Base-by-base conservation (phyloP, 2,329 filamentous ascomycete species). In the Purpureocillium lavendulum region DNA sequence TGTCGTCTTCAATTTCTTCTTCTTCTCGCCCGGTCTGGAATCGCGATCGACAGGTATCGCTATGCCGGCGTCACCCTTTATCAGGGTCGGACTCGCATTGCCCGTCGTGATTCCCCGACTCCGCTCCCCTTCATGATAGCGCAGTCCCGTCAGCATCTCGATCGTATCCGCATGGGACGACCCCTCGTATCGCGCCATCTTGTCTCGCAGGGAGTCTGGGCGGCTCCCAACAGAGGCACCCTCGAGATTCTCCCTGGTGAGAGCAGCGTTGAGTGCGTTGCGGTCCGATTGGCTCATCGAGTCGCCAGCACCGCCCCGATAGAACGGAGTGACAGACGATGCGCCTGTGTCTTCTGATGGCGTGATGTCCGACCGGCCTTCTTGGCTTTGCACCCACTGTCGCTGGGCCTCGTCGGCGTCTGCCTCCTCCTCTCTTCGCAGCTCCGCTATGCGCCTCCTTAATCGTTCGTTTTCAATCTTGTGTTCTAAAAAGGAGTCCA, bases 401-500 rank as follows among this genome's bases (percentile, higher is more conserved):
- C 71, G 70, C 42, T 80, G 74, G 38, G 78, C 74, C 41, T 80
- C 75, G 43, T 84, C 82, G 13, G 73, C 71, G 44, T 94, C 89
- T 40, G 89, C 85, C 41, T 82, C 79, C 59, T 96, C 90, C 60
- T 96, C 90, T 45, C 77, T 75, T 49, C 85, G 86, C 40, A 96
- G 69, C 61, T 94, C 87, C 14, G 83, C 80, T 45, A 97, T 94
- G 33, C 87, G 80, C 51, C 87, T 84, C 53, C 79, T 80, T 36
- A 97, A 64, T 4, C 89, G 78, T 65, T 95, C 88, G 53, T 96
- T 95, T 60, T 96, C 90, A 40, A 95, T 90, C 62, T 96, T 96
- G 66, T 96, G 89, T 59, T 97, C 90, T 21, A 97, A 70, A 53
- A 96, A 96, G 0, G 88, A 94, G 62, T 97, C 89, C 15, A 96